Percentiles rank a stretch among this genome's conserved stretches.
These are phyloP conservation scores for Cardamine resedifolia DNA, from an alignment of 345 rosid species.

Conservation along the genomic window DNA sequence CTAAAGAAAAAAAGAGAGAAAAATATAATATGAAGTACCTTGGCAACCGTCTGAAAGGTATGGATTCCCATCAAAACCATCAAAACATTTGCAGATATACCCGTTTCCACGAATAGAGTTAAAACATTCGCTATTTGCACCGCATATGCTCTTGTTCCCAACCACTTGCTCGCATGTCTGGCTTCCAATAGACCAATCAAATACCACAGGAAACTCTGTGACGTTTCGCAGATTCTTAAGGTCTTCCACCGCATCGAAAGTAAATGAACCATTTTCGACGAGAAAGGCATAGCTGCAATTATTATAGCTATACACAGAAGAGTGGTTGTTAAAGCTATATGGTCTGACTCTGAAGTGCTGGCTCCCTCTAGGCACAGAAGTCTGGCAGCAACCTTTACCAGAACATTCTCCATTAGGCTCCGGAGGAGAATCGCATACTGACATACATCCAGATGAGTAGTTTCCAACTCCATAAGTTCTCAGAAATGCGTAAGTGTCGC, in stretches of 20 bases:
- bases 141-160: background rate
- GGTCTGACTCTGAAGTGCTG: fast-evolving
- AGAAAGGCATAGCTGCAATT: slow-evolving; percentile 21
- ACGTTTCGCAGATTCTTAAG: background rate
- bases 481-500: slow-evolving; percentile 15
- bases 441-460: background rate
- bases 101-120: too few species aligned
- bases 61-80: too few species aligned
- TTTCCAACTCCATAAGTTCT: background rate
- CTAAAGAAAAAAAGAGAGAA: too few species aligned
- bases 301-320: background rate
- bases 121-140: too few species aligned
- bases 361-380: background rate
- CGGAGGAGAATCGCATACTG: background rate
- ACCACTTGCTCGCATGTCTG: slow-evolving; percentile 23
- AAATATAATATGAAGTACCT: too few species aligned
- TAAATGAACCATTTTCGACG: background rate
- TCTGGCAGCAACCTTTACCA: slow-evolving; percentile 28
- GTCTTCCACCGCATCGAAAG: background rate
- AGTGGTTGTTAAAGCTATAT: background rate
- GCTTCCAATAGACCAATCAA: slow-evolving; percentile 39
- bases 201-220: background rate
- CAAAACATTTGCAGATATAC: too few species aligned
- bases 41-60: too few species aligned
- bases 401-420: too few species aligned